These are phyloP conservation scores for Stygiomarasmius scandens DNA, from an alignment of 1,284 basidiomycete genomes.

Conservation along the genomic window DNA sequence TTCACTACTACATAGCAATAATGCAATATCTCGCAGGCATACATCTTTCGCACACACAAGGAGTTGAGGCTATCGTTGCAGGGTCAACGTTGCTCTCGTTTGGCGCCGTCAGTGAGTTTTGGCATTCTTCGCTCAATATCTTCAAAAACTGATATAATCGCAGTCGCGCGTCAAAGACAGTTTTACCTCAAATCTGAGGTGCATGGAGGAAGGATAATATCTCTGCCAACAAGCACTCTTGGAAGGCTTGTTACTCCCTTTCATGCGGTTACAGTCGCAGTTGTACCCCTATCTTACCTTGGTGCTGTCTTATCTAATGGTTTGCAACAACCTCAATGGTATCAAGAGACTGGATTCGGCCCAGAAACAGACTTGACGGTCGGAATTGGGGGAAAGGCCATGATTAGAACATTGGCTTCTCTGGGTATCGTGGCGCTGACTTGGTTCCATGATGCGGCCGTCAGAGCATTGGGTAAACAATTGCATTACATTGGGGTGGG, in stretches of 20 bases:
- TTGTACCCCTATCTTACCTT: conserved; percentile 29
- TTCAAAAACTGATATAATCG: too few species aligned
- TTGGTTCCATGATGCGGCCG: background rate
- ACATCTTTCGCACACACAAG: conserved; percentile 23
- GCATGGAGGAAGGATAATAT: conserved; percentile 23
- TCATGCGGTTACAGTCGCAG: conserved; percentile 26
- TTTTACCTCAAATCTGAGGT: conserved; percentile 6
- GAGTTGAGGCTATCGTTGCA: conserved; percentile 30
- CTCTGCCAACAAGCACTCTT: conserved; percentile 19
- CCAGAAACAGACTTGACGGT: conserved; percentile 14
- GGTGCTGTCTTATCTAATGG: conserved; percentile 27
- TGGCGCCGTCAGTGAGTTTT: background rate
- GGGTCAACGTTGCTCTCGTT: conserved; percentile 22
- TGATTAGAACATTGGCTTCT: conserved; percentile 14
- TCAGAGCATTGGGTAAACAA: conserved; percentile 9
- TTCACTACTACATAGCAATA: too few species aligned
- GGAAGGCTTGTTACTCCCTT: conserved; percentile 30
- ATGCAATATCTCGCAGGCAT: conserved; percentile 13
- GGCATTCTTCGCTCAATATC: background rate
- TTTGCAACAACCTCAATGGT: conserved; percentile 35
- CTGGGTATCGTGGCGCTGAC: background rate
- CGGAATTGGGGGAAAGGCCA: conserved; percentile 15
- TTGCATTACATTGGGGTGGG: conserved; percentile 14
- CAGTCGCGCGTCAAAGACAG: conserved; percentile 19
- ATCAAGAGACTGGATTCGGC: conserved; percentile 28